Evolutionary conservation across 2,329 filamentous ascomycete species (phyloP).

Genomic region (Fusarium sp.): DNA sequence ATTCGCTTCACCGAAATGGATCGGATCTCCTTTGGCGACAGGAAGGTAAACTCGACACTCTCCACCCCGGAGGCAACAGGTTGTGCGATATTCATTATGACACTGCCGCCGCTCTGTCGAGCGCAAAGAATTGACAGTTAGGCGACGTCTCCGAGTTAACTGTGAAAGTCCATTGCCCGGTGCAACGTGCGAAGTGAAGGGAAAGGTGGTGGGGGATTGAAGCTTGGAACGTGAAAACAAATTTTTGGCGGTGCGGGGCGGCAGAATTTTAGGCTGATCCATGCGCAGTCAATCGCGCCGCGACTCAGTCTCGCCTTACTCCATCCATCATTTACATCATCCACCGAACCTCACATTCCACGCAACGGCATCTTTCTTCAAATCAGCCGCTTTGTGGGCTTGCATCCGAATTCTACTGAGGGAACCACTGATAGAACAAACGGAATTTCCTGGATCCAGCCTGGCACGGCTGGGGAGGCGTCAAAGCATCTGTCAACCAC

Average conservation of each 20-base stretch:
- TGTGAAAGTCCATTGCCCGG: conserved; percentile 38
- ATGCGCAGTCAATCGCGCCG: conserved; percentile 12
- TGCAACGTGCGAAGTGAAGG: conserved; percentile 32
- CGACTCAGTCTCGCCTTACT: conserved; percentile 21
- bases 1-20: conserved; percentile 93
- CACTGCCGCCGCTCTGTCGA: conserved; percentile 27
- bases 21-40: conserved; percentile 85
- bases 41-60: conserved; percentile 89
- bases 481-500: not conserved
- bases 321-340: conserved; percentile 29
- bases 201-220: conserved; percentile 38
- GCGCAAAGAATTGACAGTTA: conserved; percentile 34
- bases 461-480: not conserved
- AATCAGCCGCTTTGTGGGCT: not conserved
- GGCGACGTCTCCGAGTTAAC: conserved; percentile 40
- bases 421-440: not conserved
- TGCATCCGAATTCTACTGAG: not conserved
- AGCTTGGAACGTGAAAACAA: conserved; percentile 40
- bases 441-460: not conserved
- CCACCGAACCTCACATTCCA: conserved; percentile 4
- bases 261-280: conserved; percentile 54
- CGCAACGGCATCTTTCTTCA: not conserved
- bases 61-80: conserved; percentile 86
- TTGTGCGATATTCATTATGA: conserved; percentile 77
- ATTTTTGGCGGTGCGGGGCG: conserved; percentile 59